phyloP scores from a whole-genome alignment of 805 yeast genomes.

The Teunomyces funiuensis region DNA sequence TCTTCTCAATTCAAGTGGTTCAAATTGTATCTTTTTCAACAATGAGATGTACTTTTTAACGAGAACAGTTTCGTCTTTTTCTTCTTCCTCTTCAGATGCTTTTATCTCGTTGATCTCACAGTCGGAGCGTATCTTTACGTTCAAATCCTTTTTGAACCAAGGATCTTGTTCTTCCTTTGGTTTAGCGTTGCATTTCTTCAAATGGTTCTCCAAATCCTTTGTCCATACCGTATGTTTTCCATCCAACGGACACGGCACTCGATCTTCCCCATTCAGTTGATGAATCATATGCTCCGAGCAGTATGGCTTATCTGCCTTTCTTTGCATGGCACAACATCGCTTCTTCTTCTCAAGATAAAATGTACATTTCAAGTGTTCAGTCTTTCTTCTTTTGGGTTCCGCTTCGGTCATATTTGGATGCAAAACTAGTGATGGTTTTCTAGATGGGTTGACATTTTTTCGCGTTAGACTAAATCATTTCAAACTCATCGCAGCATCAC shows the following conservation, averaged over 20 bases:
- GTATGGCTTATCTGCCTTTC: conserved; percentile 46
- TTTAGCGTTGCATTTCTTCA: conserved; percentile 58
- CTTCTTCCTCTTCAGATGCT: conserved; percentile 3
- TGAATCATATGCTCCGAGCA: conserved; percentile 62
- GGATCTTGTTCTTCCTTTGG: conserved; percentile 34
- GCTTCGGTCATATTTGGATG: conserved; percentile 4
- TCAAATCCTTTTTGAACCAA: conserved; percentile 55
- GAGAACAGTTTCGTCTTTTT: conserved; percentile 12
- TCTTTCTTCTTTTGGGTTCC: conserved; percentile 9
- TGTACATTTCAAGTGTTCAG: conserved; percentile 38
- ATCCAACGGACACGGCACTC: conserved; percentile 78
- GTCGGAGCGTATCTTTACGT: conserved; percentile 26
- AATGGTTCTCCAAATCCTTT: conserved; percentile 53
- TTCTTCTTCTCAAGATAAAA: conserved; percentile 49
- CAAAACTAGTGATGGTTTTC: neutral
- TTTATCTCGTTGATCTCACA: conserved; percentile 3
- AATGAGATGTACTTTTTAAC: conserved; percentile 19
- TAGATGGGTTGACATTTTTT: neutral
- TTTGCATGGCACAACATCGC: conserved; percentile 61
- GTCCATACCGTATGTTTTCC: conserved; percentile 73
- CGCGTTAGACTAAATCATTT: conserved; percentile 5
- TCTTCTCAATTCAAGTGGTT: conserved; percentile 16
- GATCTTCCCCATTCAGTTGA: conserved; percentile 17
- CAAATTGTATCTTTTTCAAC: conserved; percentile 14
- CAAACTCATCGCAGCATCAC: conserved; percentile 6